These are phyloP conservation scores for Apiotrichum gamsii DNA, from an alignment of 1,284 basidiomycete genomes.

Conservation along the genomic window DNA sequence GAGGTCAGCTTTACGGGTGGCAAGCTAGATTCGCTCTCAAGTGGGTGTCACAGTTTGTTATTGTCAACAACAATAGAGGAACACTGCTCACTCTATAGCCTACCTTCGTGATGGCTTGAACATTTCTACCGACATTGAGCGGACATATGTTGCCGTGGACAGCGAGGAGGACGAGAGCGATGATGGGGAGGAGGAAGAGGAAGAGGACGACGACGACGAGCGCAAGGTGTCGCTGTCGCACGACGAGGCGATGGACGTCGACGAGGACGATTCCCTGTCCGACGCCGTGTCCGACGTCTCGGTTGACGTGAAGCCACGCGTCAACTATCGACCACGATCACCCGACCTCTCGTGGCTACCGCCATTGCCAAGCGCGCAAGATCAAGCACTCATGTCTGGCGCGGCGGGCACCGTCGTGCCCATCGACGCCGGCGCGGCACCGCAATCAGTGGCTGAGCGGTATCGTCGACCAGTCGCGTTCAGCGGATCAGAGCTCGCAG, in stretches of 20 bases:
- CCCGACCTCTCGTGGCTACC: constrained; percentile 34
- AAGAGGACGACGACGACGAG: constrained; percentile 2
- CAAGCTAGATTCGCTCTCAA: constrained; percentile 24
- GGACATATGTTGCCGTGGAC: constrained; percentile 23
- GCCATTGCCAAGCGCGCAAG: constrained; percentile 23
- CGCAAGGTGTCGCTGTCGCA: not conserved
- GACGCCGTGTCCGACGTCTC: not conserved
- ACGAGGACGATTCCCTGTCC: not conserved
- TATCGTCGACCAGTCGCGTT: constrained; percentile 33
- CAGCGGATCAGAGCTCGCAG: constrained; percentile 28
- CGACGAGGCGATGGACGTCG: not conserved
- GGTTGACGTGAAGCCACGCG: too few relatives aligned
- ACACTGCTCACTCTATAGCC: constrained; percentile 7
- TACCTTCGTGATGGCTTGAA: constrained; percentile 27
- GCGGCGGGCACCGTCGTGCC: not conserved
- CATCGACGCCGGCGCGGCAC: constrained; percentile 4
- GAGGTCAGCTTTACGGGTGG: constrained; percentile 23
- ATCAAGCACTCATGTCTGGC: not conserved
- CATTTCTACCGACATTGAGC: constrained; percentile 21
- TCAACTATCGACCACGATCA: constrained; percentile 11
- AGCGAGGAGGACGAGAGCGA: constrained; percentile 15
- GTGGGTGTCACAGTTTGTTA: constrained; percentile 15
- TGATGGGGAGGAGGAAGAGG: constrained; percentile 3
- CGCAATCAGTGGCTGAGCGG: constrained; percentile 33
- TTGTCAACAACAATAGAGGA: not conserved